Percentiles rank a stretch among this genome's conserved stretches.
Conservation (phyloP, 305 asterid species). For the Fraxinus albicans region DNA sequence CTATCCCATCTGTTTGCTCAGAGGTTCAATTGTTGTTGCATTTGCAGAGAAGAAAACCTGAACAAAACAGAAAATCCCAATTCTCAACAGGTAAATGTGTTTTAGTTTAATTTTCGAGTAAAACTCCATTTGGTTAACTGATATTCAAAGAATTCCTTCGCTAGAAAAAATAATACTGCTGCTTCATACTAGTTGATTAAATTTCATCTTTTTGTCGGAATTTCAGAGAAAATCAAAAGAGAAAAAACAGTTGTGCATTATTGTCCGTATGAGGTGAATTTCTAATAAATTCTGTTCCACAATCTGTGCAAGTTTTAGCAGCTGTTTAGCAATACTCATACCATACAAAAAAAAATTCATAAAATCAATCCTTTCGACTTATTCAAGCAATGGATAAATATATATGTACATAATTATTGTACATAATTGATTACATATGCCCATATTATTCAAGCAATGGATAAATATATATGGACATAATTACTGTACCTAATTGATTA, state of each 20-base stretch:
- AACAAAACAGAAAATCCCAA: background rate
- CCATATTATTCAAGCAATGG: too few species aligned
- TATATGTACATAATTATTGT: too few species aligned
- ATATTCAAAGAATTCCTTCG: background rate
- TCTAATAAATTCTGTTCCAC: background rate
- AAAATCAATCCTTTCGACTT: background rate
- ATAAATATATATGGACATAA: too few species aligned
- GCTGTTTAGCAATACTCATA: background rate
- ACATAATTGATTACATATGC: too few species aligned
- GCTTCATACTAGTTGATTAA: background rate
- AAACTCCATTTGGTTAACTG: background rate
- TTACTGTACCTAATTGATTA: too few species aligned
- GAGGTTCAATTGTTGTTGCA: background rate
- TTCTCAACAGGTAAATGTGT: background rate
- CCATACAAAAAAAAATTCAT: background rate
- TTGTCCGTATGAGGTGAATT: background rate
- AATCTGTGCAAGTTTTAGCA: background rate
- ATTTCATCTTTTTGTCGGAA: background rate
- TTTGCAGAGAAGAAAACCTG: constrained; percentile 10
- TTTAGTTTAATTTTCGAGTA: background rate
- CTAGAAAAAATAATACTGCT: background rate
- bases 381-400: too few species aligned
- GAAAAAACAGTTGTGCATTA: too few species aligned
- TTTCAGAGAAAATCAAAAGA: too few species aligned
- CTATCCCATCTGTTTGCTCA: background rate